A percentile compares a stretch with the other conserved stretches of the same genome.
Evolutionary conservation across 1,284 basidiomycete genomes (phyloP).

Genomic region (Paramarasmius palmivorus): DNA sequence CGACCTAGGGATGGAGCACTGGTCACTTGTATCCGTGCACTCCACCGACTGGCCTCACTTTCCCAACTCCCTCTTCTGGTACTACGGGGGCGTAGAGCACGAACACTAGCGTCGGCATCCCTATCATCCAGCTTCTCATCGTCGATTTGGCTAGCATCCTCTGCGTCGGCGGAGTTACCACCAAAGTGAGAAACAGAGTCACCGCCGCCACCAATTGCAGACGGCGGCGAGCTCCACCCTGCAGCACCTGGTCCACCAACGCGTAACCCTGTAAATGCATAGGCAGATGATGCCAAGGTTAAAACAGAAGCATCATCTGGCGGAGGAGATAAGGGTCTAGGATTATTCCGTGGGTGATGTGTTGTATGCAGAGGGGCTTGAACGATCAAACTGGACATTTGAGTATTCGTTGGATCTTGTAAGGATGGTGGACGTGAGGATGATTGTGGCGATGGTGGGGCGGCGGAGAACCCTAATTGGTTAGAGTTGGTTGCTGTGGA

Average conservation of each 20-base stretch:
- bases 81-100: conserved; percentile 76
- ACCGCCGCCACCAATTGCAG: conserved; percentile 53
- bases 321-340: conserved; percentile 86
- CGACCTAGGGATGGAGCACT: conserved; percentile 45
- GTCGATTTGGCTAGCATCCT: conserved; percentile 66
- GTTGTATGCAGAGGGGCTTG: conserved; percentile 87
- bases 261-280: conserved; percentile 63
- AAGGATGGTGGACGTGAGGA: conserved; percentile 49
- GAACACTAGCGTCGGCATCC: conserved; percentile 76
- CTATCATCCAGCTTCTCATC: conserved; percentile 65
- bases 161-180: conserved; percentile 54
- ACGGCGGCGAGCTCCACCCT: conserved; percentile 46
- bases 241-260: conserved; percentile 32
- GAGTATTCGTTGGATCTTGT: conserved; percentile 26
- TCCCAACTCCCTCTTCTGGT: conserved; percentile 83
- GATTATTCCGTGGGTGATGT: conserved; percentile 94
- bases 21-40: conserved; percentile 58
- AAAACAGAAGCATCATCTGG: conserved; percentile 90
- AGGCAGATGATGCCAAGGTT: conserved; percentile 91
- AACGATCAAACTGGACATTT: conserved; percentile 24
- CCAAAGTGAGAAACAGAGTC: conserved; percentile 75
- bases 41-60: conserved; percentile 82
- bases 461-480: conserved; percentile 45
- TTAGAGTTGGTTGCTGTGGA: conserved; percentile 50
- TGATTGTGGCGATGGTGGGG: conserved; percentile 50